Evolutionary conservation across 129 eudicot genomes (phyloP), one percentile per base, ranked within the genome.

Genomic region (Escallonia herrerae): DNA sequence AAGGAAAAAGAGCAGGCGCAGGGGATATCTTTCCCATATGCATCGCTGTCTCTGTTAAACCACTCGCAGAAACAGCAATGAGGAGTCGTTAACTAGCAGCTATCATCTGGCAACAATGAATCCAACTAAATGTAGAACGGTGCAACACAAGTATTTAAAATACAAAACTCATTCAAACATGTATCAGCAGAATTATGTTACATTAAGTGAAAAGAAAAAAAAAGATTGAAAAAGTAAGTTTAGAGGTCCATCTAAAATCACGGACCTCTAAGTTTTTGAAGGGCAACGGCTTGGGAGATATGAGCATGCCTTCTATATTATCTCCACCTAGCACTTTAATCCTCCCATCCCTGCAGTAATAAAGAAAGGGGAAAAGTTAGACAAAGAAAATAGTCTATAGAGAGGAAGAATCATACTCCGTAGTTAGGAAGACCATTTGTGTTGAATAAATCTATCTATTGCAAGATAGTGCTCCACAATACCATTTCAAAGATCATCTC

Each of bases 291-390:
- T 65, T 77, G 11, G 86, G 82, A 71, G 84, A 75, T 74, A 73
- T 65, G 63, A 84, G 62, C 61, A 84, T 83, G 70, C 81, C 83
- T 69, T 84, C 90, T n/a, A 84, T 80, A 70, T 80, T 77, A 76
- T 77, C 72, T 62, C 90, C 86, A 7, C 90, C 90, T 65, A 84
- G 80, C 75, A 84, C 74, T 69, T 84, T 84, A 51, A 84, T 84
- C 73, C 77, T 77, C 12, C 90, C 90, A 71, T 84, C 90, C 71
- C 87, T 82, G 74, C 51, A 68, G 45, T 39, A 72, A 66, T 68
- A 75, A 15, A 63, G 48, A n/a, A 65, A 68, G 4, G 0, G 45
- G 7, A 6, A 59, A 75, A 58, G 57, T 54, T 22, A 22, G 1
- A 22, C 33, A 22, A 22, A 22, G 33, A 22, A 22, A 22, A 22